These are phyloP conservation scores for Brassica juncea DNA, from an alignment of 345 rosid species.

Conservation along the genomic window DNA sequence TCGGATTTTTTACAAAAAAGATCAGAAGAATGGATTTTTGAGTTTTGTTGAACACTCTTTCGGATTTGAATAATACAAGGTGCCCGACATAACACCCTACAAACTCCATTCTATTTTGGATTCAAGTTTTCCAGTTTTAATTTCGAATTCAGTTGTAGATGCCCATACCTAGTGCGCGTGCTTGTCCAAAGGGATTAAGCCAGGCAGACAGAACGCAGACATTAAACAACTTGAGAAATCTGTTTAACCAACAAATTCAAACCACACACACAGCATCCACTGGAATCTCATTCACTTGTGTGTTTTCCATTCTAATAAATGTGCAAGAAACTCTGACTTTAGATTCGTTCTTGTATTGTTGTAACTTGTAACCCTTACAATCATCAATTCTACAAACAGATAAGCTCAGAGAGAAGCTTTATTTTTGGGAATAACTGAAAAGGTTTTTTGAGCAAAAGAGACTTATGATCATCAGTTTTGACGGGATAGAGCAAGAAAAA, in stretches of 20 bases:
- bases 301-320: not conserved
- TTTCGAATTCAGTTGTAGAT: no score
- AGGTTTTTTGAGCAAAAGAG: not conserved
- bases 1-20: no score
- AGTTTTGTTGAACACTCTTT: no score
- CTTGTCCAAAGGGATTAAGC: constrained; percentile 98
- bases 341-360: not conserved
- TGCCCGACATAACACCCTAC: no score
- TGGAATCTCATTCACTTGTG: constrained; percentile 6
- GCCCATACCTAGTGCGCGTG: constrained; percentile 49
- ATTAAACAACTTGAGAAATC: constrained; percentile 59
- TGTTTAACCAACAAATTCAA: constrained; percentile 1
- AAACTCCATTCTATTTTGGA: no score
- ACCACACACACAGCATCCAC: not conserved
- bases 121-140: no score
- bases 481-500: constrained; percentile 83
- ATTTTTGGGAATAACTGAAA: not conserved
- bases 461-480: constrained; percentile 34
- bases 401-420: constrained; percentile 13
- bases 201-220: constrained; percentile 77
- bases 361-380: no score
- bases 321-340: not conserved
- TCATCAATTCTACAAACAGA: constrained; percentile 31
- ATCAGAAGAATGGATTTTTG: no score
- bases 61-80: no score